A percentile compares a stretch with the other conserved stretches of the same genome.
These are phyloP conservation scores for Acorus gramineus DNA, from an alignment of 106 monocot species.

Conservation along the genomic window DNA sequence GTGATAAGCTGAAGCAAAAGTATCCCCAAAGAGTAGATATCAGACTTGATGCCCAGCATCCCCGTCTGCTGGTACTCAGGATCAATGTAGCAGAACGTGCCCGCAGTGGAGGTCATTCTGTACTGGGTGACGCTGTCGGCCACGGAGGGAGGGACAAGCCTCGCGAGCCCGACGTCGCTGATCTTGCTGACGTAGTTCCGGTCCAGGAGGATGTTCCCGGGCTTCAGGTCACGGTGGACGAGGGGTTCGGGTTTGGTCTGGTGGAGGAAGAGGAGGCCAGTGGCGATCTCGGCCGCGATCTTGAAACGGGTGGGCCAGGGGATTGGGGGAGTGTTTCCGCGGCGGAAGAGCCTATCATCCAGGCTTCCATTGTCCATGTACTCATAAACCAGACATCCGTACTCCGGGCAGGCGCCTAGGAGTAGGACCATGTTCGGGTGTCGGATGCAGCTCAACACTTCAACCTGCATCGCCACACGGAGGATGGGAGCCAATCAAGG, in stretches of 20 bases:
- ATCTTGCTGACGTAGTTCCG: slow-evolving; percentile 73
- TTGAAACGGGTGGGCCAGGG: slow-evolving; percentile 71
- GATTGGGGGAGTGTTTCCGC: slow-evolving; percentile 43
- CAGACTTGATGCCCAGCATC: slow-evolving; percentile 72
- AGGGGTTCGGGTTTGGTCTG: slow-evolving; percentile 77
- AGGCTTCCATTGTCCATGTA: slow-evolving; percentile 83
- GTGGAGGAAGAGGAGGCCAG: slow-evolving; percentile 66
- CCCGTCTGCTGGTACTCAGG: slow-evolving; percentile 95
- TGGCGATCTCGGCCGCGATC: slow-evolving; percentile 72
- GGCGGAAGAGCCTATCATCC: slow-evolving; percentile 67
- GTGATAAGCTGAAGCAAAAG: slow-evolving; percentile 78
- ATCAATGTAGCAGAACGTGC: slow-evolving; percentile 88
- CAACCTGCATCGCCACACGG: slow-evolving; percentile 7
- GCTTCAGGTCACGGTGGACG: slow-evolving; percentile 81
- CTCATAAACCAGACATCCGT: slow-evolving; percentile 75
- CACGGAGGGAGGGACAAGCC: slow-evolving; percentile 62
- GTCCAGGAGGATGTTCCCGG: slow-evolving; percentile 71
- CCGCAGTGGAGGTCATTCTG: slow-evolving; percentile 71
- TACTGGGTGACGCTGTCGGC: slow-evolving; percentile 67
- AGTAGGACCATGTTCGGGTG: slow-evolving; percentile 86
- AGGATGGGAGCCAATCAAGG: too few relatives aligned
- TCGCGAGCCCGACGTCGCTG: slow-evolving; percentile 69
- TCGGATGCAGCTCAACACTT: slow-evolving; percentile 66
- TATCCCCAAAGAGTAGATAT: slow-evolving; percentile 72
- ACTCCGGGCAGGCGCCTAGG: slow-evolving; percentile 77